phyloP scores from a whole-genome alignment of 306 rosid species.

The Hippophae tibetana region DNA sequence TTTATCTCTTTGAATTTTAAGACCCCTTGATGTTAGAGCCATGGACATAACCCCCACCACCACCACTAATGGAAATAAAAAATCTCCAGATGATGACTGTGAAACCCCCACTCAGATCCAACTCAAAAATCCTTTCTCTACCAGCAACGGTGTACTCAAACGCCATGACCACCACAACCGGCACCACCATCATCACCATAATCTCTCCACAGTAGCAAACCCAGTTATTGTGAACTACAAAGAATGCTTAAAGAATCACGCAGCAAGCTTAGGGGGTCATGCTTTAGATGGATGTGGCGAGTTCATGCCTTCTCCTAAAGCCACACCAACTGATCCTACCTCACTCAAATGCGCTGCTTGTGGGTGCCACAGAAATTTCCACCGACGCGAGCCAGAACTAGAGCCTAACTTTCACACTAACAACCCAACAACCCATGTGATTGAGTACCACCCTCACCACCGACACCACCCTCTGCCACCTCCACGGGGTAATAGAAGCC shows the following conservation, averaged over 20 bases:
- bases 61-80: slow-evolving; percentile 16
- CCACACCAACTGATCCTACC: slow-evolving; percentile 54
- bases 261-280: slow-evolving; percentile 75
- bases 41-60: slow-evolving; percentile 52
- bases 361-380: slow-evolving; percentile 97
- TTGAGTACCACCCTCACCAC: slow-evolving; percentile 82
- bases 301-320: slow-evolving; percentile 73
- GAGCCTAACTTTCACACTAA: slow-evolving; percentile 35
- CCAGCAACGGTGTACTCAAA: slow-evolving; percentile 77
- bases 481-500: slow-evolving; percentile 44
- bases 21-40: slow-evolving; percentile 36
- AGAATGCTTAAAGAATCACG: slow-evolving; percentile 89
- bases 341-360: slow-evolving; percentile 92
- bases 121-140: slow-evolving; percentile 41
- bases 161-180: slow-evolving; percentile 34
- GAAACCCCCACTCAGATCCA: slow-evolving; percentile 61
- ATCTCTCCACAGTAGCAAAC: background rate
- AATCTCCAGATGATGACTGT: slow-evolving; percentile 59
- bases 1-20: background rate
- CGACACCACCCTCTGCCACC: slow-evolving; percentile 43
- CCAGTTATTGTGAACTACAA: slow-evolving; percentile 38
- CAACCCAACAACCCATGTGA: slow-evolving; percentile 26
- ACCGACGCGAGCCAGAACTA: slow-evolving; percentile 78
- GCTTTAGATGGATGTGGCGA: slow-evolving; percentile 95
- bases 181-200: slow-evolving; percentile 10